Percentiles rank a stretch among this genome's conserved stretches.
These are phyloP conservation scores for Alternaria brassicicola DNA, from an alignment of 2,329 filamentous ascomycete genomes.

Conservation along the genomic window DNA sequence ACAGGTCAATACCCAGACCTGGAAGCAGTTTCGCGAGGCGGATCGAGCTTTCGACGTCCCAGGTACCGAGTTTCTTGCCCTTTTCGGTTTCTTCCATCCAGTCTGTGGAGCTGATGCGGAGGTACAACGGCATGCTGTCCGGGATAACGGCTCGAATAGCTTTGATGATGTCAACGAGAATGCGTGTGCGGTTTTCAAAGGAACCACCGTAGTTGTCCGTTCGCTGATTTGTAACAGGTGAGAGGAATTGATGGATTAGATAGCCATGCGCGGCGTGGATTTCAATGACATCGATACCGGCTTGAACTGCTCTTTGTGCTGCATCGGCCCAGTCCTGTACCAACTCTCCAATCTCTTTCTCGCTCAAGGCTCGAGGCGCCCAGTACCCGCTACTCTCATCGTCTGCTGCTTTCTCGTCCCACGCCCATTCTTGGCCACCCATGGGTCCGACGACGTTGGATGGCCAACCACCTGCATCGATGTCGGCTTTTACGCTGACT, in stretches of 20 bases:
- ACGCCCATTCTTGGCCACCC: constrained; percentile 48
- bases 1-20: constrained; percentile 51
- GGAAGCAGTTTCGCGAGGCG: constrained; percentile 51
- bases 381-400: constrained; percentile 46
- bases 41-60: constrained; percentile 51
- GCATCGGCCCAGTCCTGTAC: constrained; percentile 51
- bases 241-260: constrained; percentile 51
- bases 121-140: constrained; percentile 42
- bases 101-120: constrained; percentile 47
- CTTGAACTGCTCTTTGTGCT: constrained; percentile 44
- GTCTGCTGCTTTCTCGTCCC: constrained; percentile 45
- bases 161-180: constrained; percentile 52
- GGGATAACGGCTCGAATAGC: constrained; percentile 45
- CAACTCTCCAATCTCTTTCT: constrained; percentile 48
- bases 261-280: constrained; percentile 53
- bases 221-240: constrained; percentile 49
- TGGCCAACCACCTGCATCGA: constrained; percentile 45
- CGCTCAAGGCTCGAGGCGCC: constrained; percentile 46
- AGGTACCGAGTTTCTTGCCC: constrained; percentile 42
- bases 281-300: constrained; percentile 51
- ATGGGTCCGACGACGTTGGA: constrained; percentile 45
- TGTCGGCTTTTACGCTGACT: constrained; percentile 34
- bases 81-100: constrained; percentile 46
- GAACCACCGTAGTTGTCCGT: constrained; percentile 53
- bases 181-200: constrained; percentile 48